A percentile compares a stretch with the other conserved stretches of the same genome.
phyloP scores from a whole-genome alignment of 495 filamentous ascomycete species.

The Aspergillus avenaceus region DNA sequence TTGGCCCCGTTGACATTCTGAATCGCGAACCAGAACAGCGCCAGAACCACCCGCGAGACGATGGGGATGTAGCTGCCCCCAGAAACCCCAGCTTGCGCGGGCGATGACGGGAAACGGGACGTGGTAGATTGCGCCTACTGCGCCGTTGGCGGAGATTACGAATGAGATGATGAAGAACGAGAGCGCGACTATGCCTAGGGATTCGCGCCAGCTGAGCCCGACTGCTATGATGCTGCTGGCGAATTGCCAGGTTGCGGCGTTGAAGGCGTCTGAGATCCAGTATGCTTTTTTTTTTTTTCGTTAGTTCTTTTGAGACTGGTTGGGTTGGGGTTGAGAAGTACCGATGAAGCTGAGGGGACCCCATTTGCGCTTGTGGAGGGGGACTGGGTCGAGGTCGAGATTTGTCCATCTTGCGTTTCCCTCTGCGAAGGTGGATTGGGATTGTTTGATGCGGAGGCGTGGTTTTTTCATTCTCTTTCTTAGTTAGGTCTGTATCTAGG shows the following conservation, averaged over 20 bases:
- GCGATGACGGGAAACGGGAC: slow-evolving; percentile 66
- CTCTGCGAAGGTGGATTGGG: slow-evolving; percentile 34
- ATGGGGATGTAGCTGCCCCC: slow-evolving; percentile 64
- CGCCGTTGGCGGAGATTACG: slow-evolving; percentile 60
- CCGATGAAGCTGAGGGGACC: slow-evolving; percentile 35
- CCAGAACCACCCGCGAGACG: slow-evolving; percentile 61
- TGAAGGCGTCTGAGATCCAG: slow-evolving; percentile 63
- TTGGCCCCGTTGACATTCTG: slow-evolving; percentile 65
- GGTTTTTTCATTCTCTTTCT: too few species aligned
- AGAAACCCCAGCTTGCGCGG: slow-evolving; percentile 66
- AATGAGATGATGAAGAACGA: slow-evolving; percentile 60
- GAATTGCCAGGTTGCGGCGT: slow-evolving; percentile 58
- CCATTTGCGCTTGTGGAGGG: slow-evolving; percentile 39
- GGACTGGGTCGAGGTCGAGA: slow-evolving; percentile 44
- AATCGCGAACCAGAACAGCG: slow-evolving; percentile 71
- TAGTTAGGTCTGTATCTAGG: too few species aligned
- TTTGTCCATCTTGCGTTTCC: slow-evolving; percentile 42
- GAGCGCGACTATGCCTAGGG: slow-evolving; percentile 56
- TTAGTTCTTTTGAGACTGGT: not conserved
- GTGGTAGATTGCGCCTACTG: slow-evolving; percentile 58
- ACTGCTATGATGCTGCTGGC: slow-evolving; percentile 59
- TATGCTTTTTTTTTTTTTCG: slow-evolving; percentile 36
- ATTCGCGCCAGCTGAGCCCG: slow-evolving; percentile 58
- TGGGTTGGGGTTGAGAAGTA: slow-evolving; percentile 6
- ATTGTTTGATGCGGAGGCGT: slow-evolving; percentile 29